Evolutionary conservation across 2,329 filamentous ascomycete species (phyloP), one percentile per base, ranked within the genome.

Genomic region (Hortaea werneckii): DNA sequence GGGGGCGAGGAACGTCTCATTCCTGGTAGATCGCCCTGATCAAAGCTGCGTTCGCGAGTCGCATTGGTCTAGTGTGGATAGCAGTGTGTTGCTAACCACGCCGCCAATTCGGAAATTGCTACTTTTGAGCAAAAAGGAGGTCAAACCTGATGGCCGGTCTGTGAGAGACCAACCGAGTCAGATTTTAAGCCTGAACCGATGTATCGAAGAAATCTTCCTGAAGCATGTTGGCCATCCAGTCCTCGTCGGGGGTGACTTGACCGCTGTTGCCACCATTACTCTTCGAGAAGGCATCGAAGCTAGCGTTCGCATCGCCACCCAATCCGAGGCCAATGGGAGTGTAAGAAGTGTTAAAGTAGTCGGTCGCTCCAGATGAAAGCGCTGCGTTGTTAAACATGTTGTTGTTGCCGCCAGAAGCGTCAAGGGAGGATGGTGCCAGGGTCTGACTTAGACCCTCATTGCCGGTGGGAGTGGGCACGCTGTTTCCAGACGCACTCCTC

Each of bases 361-460:
- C 60, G 6, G 50, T 55, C 12, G 52, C 48, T 20, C 55, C 50
- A 13, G 47, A 45, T 13, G 41, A 28, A 5, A 51, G 50, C 29
- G 43, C 48, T 45, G 50, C 47, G 32, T 41, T 45, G 32, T n/a
- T 35, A 9, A 35, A n/a, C 32, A 35, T 9, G 3, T n/a, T n/a
- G 46, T 40, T 54, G 40, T 42, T 39, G 40, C 49, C 42, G 30
- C 35, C 40, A 37, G 53, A 41, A 5, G 38, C 54, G 47, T 67
- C 65, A 8, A 68, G 54, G 7, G 57, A 60, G 13, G 64, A 59
- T 5, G 67, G 65, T 8, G 67, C 65, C 29, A 72, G 51, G 4
- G 66, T 67, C 47, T 65, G 58, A 41, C 61, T 64, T 59, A 70
- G 67, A 20, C 65, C 66, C 9, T 37, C 42, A 29, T 54, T 60